phyloP scores from a whole-genome alignment of 225 moss, liverwort and hornwort genomes.

The Pseudisothecium myosuroides region DNA sequence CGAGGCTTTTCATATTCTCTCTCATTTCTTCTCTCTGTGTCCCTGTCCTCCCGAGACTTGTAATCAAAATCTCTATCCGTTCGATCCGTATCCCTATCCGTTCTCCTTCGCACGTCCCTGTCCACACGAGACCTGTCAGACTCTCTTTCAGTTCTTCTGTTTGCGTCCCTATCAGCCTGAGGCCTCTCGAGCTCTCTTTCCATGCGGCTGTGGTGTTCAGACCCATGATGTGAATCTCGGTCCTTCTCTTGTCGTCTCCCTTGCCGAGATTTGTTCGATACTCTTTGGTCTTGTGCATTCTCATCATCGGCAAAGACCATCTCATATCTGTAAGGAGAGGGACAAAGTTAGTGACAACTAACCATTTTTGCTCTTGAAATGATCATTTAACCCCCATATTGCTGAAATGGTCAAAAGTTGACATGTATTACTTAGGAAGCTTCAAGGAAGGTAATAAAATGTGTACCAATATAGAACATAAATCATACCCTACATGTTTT shows the following conservation, averaged over 20 bases:
- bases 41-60: background rate
- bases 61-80: background rate
- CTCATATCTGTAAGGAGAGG: slow-evolving; percentile 46
- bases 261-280: slow-evolving; percentile 2
- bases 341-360: background rate
- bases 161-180: background rate
- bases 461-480: background rate
- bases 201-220: background rate
- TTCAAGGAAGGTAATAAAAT: background rate
- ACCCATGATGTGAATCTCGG: background rate
- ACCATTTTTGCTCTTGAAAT: background rate
- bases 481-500: background rate
- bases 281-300: background rate
- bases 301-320: slow-evolving; percentile 80
- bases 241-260: slow-evolving; percentile 11
- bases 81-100: background rate
- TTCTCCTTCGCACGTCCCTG: background rate
- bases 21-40: background rate
- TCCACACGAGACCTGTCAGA: background rate
- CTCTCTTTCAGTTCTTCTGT: background rate
- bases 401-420: background rate
- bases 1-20: background rate
- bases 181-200: slow-evolving; percentile 8
- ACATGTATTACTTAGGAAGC: background rate
- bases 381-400: background rate